Percentiles rank a stretch among this genome's conserved stretches.
These are phyloP conservation scores for Didymella pomorum DNA, from an alignment of 2,329 filamentous ascomycete genomes.

Conservation along the genomic window DNA sequence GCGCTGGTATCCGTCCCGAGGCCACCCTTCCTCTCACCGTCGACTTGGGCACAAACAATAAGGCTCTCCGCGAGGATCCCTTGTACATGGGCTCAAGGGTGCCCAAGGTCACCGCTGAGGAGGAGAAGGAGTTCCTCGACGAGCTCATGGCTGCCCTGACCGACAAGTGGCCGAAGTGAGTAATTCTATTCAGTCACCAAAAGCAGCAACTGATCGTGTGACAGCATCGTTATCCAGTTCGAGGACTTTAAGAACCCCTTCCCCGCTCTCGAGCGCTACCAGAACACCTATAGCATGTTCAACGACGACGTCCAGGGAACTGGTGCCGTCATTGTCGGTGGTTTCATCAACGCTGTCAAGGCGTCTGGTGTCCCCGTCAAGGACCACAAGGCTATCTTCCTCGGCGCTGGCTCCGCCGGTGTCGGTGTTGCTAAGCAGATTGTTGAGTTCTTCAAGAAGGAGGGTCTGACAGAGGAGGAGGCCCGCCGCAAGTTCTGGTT, in stretches of 20 bases:
- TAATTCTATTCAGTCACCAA: slow-evolving; percentile 24
- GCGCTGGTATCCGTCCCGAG: slow-evolving; percentile 89
- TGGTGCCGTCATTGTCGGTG: slow-evolving; percentile 90
- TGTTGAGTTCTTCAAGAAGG: slow-evolving; percentile 93
- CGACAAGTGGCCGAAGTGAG: slow-evolving; percentile 74
- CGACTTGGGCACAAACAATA: slow-evolving; percentile 70
- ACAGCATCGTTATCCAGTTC: slow-evolving; percentile 82
- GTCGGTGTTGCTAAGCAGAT: slow-evolving; percentile 98
- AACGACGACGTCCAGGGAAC: slow-evolving; percentile 99
- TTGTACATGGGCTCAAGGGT: slow-evolving; percentile 90
- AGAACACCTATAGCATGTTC: slow-evolving; percentile 90
- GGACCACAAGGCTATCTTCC: slow-evolving; percentile 94
- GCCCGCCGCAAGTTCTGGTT: slow-evolving; percentile 95
- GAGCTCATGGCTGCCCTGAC: slow-evolving; percentile 94
- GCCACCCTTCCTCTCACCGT: slow-evolving; percentile 68
- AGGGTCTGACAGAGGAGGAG: slow-evolving; percentile 85
- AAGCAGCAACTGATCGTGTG: slow-evolving; percentile 42
- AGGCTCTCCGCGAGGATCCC: slow-evolving; percentile 74
- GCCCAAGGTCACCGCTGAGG: slow-evolving; percentile 77
- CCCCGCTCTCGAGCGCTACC: slow-evolving; percentile 89
- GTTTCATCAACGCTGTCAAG: slow-evolving; percentile 79
- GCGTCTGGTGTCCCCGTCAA: slow-evolving; percentile 83
- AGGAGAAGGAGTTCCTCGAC: slow-evolving; percentile 92
- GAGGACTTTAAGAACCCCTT: slow-evolving; percentile 99
- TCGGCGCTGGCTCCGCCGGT: slow-evolving; percentile 93